These are phyloP conservation scores for Aspergillus pseudoglaucus DNA, from an alignment of 2,329 filamentous ascomycete species.

Conservation along the genomic window DNA sequence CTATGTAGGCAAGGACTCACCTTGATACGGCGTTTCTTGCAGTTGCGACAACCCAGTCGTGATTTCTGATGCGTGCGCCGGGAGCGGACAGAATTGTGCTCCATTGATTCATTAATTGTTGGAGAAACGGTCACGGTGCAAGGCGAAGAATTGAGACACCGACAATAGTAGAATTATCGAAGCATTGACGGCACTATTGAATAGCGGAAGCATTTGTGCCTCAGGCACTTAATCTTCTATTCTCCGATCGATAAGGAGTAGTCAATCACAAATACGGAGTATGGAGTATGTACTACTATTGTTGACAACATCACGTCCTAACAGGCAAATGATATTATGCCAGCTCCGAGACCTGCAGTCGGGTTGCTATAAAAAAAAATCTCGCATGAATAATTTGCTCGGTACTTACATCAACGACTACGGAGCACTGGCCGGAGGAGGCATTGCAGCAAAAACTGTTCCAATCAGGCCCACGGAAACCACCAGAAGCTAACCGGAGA, in stretches of 20 bases:
- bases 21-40: constrained; percentile 31
- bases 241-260: no score
- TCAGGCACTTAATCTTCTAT: no score
- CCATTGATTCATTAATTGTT: background rate
- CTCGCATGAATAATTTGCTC: background rate
- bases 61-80: constrained; percentile 24
- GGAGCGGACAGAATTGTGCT: background rate
- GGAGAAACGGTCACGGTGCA: no score
- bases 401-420: background rate
- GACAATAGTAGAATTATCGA: no score
- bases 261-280: no score
- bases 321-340: no score
- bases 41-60: constrained; percentile 26
- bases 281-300: no score
- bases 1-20: constrained; percentile 14
- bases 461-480: background rate
- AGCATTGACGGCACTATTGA: no score
- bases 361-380: background rate
- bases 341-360: background rate
- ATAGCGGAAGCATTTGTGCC: no score
- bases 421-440: background rate
- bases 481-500: background rate
- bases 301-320: no score
- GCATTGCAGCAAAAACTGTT: background rate
- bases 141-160: no score